Base-by-base conservation (phyloP, 441 rosid genomes). In the Syzygium malaccense region DNA sequence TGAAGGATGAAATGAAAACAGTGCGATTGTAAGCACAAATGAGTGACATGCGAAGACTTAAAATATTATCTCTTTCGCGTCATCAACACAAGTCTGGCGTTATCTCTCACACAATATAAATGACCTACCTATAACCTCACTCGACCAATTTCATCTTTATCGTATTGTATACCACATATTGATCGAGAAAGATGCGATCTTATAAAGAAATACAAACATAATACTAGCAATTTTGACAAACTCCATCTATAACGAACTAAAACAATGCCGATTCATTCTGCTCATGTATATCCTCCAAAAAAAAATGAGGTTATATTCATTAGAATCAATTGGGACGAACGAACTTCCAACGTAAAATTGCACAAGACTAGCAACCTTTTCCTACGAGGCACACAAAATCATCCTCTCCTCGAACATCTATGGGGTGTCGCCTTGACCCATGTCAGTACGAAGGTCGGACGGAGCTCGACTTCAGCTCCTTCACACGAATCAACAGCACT, bases 21-120 rank as follows among this genome's bases (percentile, higher is more conserved):
- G 23, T 64, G 41, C 7, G 20, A 10, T 8, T 66, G 4, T 32
- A 18, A 18, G 25, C 25, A 8, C 25, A 8, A 32, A 32, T 18
- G 5, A 2, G 9, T 66, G 10, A 10, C 20, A 2, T 18, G 45
- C 19, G 18, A 32, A 8, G 3, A 32, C 45, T 8, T 17, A 5
- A 66, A 66, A 66, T 66, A 66, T 66, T 18, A 11, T 17, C 6
- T 66, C 7, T 66, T 18, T 3, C 45, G 8, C 6, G 2, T 30
- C 12, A 30, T 3, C 5, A 32, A 0, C 13, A 32, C 45, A 8
- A 8, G 13, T 66, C 6, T 2, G 0, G 20, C 2, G 0, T 20
- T 6, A 66, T 25, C 45, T 7, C 19, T 66, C 13, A 32, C 13
- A 18, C 45, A 9, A 32, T 32, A 10, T 32, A 18, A 17, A 18